Evolutionary conservation across 495 filamentous ascomycete species (phyloP).

Genomic region (Daldinia bambusicola): DNA sequence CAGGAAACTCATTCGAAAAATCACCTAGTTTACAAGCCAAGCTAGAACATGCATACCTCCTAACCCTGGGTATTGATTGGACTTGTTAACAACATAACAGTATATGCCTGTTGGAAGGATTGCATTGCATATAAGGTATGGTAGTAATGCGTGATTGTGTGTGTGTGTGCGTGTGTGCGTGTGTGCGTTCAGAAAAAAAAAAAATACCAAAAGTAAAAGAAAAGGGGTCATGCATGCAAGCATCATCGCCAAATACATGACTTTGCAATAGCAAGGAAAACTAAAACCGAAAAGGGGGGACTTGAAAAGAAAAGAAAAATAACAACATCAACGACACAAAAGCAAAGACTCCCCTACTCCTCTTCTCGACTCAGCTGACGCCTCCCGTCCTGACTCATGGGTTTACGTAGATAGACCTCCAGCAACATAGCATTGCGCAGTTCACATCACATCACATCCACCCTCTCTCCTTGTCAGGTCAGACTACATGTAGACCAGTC

Average conservation of each 20-base stretch:
- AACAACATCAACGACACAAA: neutral
- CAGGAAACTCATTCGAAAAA: too few relatives aligned
- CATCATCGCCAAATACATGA: neutral
- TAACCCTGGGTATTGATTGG: too few relatives aligned
- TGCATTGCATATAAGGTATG: too few relatives aligned
- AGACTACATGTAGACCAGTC: too few relatives aligned
- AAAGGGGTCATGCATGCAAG: too few relatives aligned
- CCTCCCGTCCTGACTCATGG: neutral
- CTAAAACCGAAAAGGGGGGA: neutral
- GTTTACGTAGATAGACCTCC: neutral
- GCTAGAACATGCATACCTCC: too few relatives aligned
- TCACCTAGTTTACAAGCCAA: too few relatives aligned
- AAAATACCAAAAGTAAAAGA: neutral
- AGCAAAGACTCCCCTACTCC: constrained; percentile 5
- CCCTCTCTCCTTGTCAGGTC: neutral
- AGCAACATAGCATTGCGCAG: neutral
- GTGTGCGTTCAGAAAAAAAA: neutral
- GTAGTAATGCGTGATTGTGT: neutral
- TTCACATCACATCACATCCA: neutral
- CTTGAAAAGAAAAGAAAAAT: neutral
- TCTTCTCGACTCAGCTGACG: constrained; percentile 2
- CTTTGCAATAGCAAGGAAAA: neutral
- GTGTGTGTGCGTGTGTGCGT: neutral
- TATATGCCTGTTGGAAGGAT: too few relatives aligned
- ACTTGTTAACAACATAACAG: too few relatives aligned